Evolutionary conservation across 192 early-diverging fungal species (phyloP).

Genomic region (Linnemannia schmuckeri): DNA sequence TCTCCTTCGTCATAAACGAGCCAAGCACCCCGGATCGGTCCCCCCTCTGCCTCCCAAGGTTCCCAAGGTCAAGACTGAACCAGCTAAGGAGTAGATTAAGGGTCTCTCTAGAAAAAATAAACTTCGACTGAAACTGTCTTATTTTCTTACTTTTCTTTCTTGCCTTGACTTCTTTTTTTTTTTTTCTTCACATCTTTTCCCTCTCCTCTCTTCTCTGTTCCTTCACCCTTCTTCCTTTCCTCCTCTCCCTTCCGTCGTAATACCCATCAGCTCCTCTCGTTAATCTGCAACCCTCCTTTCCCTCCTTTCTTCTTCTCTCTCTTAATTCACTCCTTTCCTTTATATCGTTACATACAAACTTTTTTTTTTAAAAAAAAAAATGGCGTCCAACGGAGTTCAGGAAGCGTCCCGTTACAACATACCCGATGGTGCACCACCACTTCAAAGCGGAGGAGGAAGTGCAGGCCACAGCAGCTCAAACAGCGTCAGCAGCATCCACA

Average conservation of each 20-base stretch:
- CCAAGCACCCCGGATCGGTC: constrained; percentile 45
- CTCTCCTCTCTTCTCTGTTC: background rate
- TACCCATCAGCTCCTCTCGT: too few species aligned
- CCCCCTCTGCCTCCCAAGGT: constrained; percentile 18
- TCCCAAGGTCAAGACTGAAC: constrained; percentile 25
- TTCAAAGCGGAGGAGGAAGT: background rate
- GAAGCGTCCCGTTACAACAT: background rate
- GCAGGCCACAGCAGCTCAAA: constrained; percentile 5
- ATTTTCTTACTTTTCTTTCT: background rate
- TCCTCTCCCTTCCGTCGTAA: background rate
- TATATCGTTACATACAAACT: background rate
- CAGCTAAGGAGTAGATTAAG: background rate
- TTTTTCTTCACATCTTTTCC: background rate
- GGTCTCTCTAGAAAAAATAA: background rate
- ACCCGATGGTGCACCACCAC: background rate
- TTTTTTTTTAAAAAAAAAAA: background rate
- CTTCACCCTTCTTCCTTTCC: background rate
- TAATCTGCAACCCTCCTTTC: background rate
- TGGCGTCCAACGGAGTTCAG: constrained; percentile 8
- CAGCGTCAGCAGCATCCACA: constrained; percentile 22
- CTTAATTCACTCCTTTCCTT: too few species aligned
- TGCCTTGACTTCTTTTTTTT: background rate
- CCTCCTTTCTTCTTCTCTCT: background rate
- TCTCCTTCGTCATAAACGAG: constrained; percentile 42
- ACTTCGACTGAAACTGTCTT: background rate